Evolutionary conservation across 805 yeast species (phyloP).

Genomic region (Saturnispora sanitii): DNA sequence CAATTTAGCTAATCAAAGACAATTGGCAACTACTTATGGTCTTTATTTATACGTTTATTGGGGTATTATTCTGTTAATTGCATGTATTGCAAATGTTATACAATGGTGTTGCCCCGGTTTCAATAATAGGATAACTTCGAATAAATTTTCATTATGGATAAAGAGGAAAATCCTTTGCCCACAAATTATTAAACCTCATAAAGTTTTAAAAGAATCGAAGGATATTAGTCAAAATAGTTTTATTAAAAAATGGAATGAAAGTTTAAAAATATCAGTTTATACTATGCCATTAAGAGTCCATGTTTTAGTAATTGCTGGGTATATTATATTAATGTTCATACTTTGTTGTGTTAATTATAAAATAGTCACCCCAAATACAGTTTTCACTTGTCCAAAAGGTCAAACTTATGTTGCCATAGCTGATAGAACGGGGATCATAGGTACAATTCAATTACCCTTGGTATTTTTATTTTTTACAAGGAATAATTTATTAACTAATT

Average conservation of each 20-base stretch:
- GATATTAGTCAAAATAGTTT: conserved; percentile 1
- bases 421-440: conserved; percentile 39
- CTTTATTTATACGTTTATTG: conserved; percentile 24
- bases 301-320: conserved; percentile 22
- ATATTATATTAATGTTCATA: conserved; percentile 20
- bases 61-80: conserved; percentile 22
- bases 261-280: conserved; percentile 12
- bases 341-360: conserved; percentile 25
- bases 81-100: conserved; percentile 20
- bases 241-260: conserved; percentile 6
- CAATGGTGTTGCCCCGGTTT: conserved; percentile 30
- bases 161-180: conserved; percentile 27
- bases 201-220: background rate
- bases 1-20: conserved; percentile 23
- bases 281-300: conserved; percentile 28
- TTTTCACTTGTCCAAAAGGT: conserved; percentile 24
- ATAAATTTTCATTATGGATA: conserved; percentile 21
- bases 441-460: conserved; percentile 30
- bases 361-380: conserved; percentile 21
- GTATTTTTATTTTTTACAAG: conserved; percentile 28
- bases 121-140: conserved; percentile 17
- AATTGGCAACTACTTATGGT: conserved; percentile 25
- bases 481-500: conserved; percentile 24
- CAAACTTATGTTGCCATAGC: conserved; percentile 27
- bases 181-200: conserved; percentile 21